Base-by-base conservation (phyloP, 352 stramenopile genomes). In the Phytophthora rubi region DNA sequence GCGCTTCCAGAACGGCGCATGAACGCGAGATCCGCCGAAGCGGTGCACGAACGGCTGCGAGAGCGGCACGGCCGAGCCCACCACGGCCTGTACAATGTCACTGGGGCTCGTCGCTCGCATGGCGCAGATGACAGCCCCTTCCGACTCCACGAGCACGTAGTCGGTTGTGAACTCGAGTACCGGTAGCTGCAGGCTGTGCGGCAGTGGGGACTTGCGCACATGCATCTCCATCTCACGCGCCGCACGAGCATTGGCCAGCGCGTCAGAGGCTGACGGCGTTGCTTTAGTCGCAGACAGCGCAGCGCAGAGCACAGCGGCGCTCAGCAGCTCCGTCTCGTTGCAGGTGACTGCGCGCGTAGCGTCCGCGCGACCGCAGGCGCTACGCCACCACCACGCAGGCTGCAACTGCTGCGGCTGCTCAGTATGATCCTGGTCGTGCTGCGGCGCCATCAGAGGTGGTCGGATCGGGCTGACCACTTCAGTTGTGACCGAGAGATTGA, bases 1-100 rank as follows among this genome's bases (percentile, higher is more conserved):
- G 13, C 80, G 80, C 62, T 87, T 90, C 84, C 83, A 91, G 72
- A 95, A 94, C 30, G 88, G 83, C 59, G 86, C 66, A 54, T 95
- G 88, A 54, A 94, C 79, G 4, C 85, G 74, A 33, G 86, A 80
- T 13, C 88, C 88, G 21, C 81, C 86, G 51, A 92, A 95, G 28
- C 83, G 85, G 35, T 89, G 89, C 42, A 86, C 77, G 13, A 86
- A 91, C 21, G 86, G 88, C 64, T 90, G 76, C 8, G 81, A 76
- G 12, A 93, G 60, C 15, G 86, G 86, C 47, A 91, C 63, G 1
- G 86, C 85, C 16, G 83, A 92, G 21, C 86, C 82, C 9, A 90
- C 65, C 18, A 95, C 80, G 3, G 87, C 77, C 26, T 92, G 78
- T 26, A 95, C 61, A 47, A 92, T 83, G 54, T 93, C 86, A 18